Conservation (phyloP, 345 rosid species). For the Viola odorata region DNA sequence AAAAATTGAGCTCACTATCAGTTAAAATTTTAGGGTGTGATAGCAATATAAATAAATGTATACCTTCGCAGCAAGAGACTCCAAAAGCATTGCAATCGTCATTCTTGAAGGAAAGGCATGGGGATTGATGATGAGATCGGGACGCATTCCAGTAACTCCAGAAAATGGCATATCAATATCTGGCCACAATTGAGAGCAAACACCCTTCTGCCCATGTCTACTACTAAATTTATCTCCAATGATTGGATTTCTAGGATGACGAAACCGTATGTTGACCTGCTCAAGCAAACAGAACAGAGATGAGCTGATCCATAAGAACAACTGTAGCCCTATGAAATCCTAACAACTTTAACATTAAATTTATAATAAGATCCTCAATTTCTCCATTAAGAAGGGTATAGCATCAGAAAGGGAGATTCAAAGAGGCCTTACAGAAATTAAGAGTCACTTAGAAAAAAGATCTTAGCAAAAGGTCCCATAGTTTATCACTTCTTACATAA, state of each 20-base stretch:
- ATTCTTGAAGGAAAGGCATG: constrained; percentile 99
- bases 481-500: too few relatives aligned
- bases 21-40: background rate
- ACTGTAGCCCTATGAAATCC: background rate
- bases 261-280: constrained; percentile 78
- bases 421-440: background rate
- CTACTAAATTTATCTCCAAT: constrained; percentile 99
- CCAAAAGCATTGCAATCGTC: constrained; percentile 98
- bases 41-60: background rate
- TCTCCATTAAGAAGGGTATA: background rate
- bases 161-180: constrained; percentile 97
- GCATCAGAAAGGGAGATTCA: background rate
- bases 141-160: constrained; percentile 94
- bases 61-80: constrained; percentile 97
- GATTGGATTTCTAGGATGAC: constrained; percentile 87
- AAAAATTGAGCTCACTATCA: background rate
- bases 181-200: constrained; percentile 96
- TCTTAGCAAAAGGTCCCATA: too few relatives aligned
- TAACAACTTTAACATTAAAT: background rate
- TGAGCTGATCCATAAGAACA: background rate
- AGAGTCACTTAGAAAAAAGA: too few relatives aligned
- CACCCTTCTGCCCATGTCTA: constrained; percentile 99
- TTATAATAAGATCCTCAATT: background rate
- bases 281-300: constrained; percentile 8
- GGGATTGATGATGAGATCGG: constrained; percentile 96